phyloP scores from a whole-genome alignment of 2,329 filamentous ascomycete species.

The Ophiostoma quercus region DNA sequence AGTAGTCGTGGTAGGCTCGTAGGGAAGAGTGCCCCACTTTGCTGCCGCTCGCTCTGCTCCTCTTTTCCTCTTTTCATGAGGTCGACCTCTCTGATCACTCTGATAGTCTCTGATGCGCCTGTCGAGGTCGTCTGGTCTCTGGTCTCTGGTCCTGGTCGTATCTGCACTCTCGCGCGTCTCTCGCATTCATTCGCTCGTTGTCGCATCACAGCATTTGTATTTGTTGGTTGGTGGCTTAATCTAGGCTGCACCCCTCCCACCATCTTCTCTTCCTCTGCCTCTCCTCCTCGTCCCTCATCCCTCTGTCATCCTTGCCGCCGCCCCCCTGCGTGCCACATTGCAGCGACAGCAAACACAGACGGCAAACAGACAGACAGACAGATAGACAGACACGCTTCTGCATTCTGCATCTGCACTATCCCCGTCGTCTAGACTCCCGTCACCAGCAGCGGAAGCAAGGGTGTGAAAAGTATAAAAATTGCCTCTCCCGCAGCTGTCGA shows the following conservation, averaged over 20 bases:
- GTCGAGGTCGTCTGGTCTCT: not conserved
- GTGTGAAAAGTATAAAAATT: constrained; percentile 15
- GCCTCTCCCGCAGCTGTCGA: not conserved
- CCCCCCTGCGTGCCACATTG: constrained; percentile 2
- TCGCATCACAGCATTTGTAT: not conserved
- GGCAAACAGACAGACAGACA: too few relatives aligned
- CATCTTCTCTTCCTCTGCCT: not conserved
- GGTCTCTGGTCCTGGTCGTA: too few relatives aligned
- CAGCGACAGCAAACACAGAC: not conserved
- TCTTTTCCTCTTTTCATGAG: not conserved
- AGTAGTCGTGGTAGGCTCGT: too few relatives aligned
- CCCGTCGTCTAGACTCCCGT: constrained; percentile 4
- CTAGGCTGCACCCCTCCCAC: not conserved
- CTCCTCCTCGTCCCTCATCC: not conserved
- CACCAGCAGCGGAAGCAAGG: not conserved
- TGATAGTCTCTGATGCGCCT: too few relatives aligned
- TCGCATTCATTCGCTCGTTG: not conserved
- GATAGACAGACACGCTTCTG: not conserved
- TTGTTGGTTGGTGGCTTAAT: not conserved
- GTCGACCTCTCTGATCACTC: too few relatives aligned
- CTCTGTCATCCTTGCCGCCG: not conserved
- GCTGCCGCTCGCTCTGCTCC: not conserved
- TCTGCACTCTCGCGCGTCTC: not conserved
- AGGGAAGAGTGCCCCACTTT: not conserved
- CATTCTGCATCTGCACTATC: not conserved